Evolutionary conservation across 352 stramenopile genomes (phyloP), one percentile per base, ranked within the genome.

Genomic region (Globisporangium rhizosaccharum): DNA sequence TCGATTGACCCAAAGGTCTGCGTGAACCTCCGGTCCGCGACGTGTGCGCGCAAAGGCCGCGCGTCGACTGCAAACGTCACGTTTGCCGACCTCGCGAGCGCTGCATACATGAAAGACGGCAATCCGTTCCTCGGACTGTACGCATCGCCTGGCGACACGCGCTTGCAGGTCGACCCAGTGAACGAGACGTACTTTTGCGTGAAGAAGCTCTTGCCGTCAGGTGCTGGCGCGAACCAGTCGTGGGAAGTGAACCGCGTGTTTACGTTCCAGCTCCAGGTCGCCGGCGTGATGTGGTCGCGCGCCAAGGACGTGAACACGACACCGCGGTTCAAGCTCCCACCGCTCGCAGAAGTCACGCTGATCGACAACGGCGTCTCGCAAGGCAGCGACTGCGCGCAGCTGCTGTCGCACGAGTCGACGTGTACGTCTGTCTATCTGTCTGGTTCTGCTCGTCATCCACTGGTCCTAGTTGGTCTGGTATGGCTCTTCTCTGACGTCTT

Each of bases 181-280:
- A 93, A 90, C 56, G 52, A 61, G n/a, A 88, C 76, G 41, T 93
- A 85, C 61, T 91, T 93, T 51, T 93, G 83, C 37, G 61, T 93
- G 26, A 68, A 73, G 28, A 78, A 89, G 42, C 65, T 93, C 3
- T 54, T 91, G 37, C 83, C 83, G 17, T 83, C 78, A 0, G 81
- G 82, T 15, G 68, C 77, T 11, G 71, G 75, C 25, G 70, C 62
- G 17, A 88, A 91, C 52, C 56, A 65, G 3, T 79, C 73, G 10
- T 91, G 81, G 83, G 81, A 91, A 52, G 78, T 91, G 52, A 79
- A 73, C 46, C 73, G 61, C 15, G 69, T 71, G 17, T 93, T 93
- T 56, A 78, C 70, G 10, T 93, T 93, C 55, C 81, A 93, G 66
- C 73, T 93, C 49, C 65, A 85, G n/a, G 53, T 93, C 20, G 70